These are phyloP conservation scores for Cordia subcordata DNA, from an alignment of 257 asterid species.

Conservation along the genomic window DNA sequence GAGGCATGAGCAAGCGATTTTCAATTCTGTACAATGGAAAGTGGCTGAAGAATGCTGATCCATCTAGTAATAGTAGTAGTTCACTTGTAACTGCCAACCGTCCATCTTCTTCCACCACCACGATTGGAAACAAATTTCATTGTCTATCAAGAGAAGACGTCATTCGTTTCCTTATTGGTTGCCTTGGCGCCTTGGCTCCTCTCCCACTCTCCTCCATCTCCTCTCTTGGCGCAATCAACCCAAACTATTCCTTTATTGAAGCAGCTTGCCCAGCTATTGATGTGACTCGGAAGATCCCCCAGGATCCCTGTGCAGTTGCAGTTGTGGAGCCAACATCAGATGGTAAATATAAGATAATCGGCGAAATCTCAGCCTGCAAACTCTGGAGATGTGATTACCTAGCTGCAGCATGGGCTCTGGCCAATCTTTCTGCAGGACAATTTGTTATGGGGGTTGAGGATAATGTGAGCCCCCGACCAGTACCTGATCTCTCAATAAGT, in stretches of 20 bases:
- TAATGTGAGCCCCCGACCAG: slow-evolving; percentile 34
- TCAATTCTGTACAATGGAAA: slow-evolving; percentile 79
- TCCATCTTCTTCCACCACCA: slow-evolving; percentile 52
- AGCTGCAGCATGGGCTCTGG: slow-evolving; percentile 91
- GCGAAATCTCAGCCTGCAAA: slow-evolving; percentile 82
- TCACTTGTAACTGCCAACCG: slow-evolving; percentile 27
- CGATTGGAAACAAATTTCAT: slow-evolving; percentile 61
- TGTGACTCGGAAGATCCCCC: slow-evolving; percentile 47
- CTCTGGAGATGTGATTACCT: slow-evolving; percentile 88
- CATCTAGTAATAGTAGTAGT: slow-evolving; percentile 32
- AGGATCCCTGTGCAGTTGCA: slow-evolving; percentile 82
- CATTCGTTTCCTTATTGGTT: slow-evolving; percentile 87
- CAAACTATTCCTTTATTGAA: slow-evolving; percentile 55
- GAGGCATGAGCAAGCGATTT: slow-evolving; percentile 94
- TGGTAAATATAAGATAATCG: slow-evolving; percentile 57
- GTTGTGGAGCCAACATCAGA: slow-evolving; percentile 65
- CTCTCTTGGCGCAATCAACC: slow-evolving; percentile 63
- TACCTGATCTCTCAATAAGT: slow-evolving; percentile 32
- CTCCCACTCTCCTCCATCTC: slow-evolving; percentile 83
- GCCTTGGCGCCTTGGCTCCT: slow-evolving; percentile 98
- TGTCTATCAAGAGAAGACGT: slow-evolving; percentile 92
- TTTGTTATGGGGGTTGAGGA: slow-evolving; percentile 95
- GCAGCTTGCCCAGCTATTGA: slow-evolving; percentile 69
- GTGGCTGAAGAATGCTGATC: slow-evolving; percentile 69
- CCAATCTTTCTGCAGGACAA: slow-evolving; percentile 81